phyloP scores from a whole-genome alignment of 2,329 filamentous ascomycete species.

The Arthrinium puccinioides region DNA sequence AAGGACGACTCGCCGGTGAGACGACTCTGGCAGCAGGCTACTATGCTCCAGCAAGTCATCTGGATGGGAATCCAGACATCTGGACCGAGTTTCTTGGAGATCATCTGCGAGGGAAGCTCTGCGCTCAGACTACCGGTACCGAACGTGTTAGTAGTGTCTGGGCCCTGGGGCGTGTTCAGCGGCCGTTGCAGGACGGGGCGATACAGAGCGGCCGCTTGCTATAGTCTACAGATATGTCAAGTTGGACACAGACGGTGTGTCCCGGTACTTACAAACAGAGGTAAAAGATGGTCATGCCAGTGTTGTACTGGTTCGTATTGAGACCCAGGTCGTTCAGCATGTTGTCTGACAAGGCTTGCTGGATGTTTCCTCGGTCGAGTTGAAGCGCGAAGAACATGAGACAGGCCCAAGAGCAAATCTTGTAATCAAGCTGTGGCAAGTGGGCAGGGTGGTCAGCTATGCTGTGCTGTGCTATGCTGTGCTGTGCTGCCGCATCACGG shows the following conservation, averaged over 20 bases:
- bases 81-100: conserved; percentile 15
- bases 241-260: too few species aligned
- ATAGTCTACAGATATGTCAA: too few species aligned
- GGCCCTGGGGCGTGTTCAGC: too few species aligned
- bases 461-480: too few species aligned
- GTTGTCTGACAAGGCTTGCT: conserved; percentile 25
- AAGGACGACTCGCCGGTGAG: conserved; percentile 20
- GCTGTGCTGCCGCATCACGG: too few species aligned
- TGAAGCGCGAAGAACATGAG: conserved; percentile 47
- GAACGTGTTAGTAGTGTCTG: not conserved
- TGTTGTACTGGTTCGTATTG: conserved; percentile 19
- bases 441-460: too few species aligned
- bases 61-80: conserved; percentile 24
- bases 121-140: conserved; percentile 8
- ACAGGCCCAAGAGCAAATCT: conserved; percentile 43
- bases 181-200: too few species aligned
- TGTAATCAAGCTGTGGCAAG: conserved; percentile 31
- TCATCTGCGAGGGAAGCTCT: conserved; percentile 15
- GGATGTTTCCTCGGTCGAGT: conserved; percentile 39
- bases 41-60: conserved; percentile 26
- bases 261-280: conserved; percentile 5
- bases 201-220: too few species aligned
- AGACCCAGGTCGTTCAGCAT: conserved; percentile 24
- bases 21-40: conserved; percentile 23
- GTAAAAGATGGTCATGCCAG: conserved; percentile 8